Percentiles rank a stretch among this genome's conserved stretches.
Conservation (phyloP, 2,329 filamentous ascomycete genomes). For the Beauveria australis region DNA sequence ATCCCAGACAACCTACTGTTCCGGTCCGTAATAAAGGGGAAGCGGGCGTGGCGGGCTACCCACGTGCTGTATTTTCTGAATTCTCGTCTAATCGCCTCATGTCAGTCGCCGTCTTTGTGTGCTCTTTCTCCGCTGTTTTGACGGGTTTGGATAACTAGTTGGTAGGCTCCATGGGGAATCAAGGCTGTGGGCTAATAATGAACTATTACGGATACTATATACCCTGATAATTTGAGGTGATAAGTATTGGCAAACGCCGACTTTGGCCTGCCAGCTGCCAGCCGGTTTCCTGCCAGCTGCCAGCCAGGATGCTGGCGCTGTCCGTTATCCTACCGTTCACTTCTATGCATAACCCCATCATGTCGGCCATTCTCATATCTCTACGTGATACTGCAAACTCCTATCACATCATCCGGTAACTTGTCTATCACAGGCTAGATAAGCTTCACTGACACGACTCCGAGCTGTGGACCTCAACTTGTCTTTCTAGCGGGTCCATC, state of each 20-base stretch:
- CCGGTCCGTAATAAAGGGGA: no score
- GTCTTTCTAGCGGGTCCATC: background rate
- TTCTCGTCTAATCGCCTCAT: background rate
- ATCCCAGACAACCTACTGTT: background rate
- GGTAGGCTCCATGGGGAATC: background rate
- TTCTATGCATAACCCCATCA: background rate
- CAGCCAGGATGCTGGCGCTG: background rate
- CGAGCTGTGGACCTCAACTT: constrained; percentile 1
- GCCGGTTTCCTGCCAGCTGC: background rate
- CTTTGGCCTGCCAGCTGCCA: background rate
- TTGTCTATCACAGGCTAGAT: constrained; percentile 2
- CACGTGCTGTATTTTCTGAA: background rate
- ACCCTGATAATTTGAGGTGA: background rate
- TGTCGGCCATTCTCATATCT: background rate
- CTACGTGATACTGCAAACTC: background rate
- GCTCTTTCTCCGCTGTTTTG: background rate
- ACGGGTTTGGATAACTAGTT: background rate
- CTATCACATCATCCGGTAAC: background rate
- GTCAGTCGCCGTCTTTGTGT: background rate
- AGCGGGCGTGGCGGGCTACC: background rate
- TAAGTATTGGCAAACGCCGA: background rate
- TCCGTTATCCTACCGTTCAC: background rate
- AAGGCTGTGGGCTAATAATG: background rate
- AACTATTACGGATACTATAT: background rate
- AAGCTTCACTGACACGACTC: background rate